These are phyloP conservation scores for Calonectria honghensis DNA, from an alignment of 2,329 filamentous ascomycete genomes.

Conservation along the genomic window DNA sequence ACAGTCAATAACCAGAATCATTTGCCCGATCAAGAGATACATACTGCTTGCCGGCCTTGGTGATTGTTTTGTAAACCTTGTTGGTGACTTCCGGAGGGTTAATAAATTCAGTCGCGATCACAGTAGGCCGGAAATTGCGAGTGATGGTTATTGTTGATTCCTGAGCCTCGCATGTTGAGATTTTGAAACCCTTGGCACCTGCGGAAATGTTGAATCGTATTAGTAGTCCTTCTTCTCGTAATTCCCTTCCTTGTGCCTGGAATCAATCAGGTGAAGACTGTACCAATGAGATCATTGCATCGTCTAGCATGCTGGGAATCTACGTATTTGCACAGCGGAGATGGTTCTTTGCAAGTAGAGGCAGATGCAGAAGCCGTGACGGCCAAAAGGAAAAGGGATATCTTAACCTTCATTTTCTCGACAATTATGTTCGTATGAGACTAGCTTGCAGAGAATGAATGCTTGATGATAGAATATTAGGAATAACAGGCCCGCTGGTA, in stretches of 20 bases:
- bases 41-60: not conserved
- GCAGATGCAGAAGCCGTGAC: not conserved
- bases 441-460: not conserved
- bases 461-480: not conserved
- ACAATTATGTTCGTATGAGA: not conserved
- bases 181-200: not conserved
- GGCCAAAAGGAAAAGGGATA: not conserved
- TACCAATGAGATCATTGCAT: not conserved
- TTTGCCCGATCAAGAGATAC: not conserved
- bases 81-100: not conserved
- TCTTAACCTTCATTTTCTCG: not conserved
- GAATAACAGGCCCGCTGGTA: not conserved
- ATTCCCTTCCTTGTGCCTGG: not conserved
- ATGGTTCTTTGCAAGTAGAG: not conserved
- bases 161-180: not conserved
- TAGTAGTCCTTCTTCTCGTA: not conserved
- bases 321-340: not conserved
- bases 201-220: not conserved
- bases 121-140: not conserved
- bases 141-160: not conserved
- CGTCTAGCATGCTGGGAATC: not conserved
- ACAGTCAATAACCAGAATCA: not conserved
- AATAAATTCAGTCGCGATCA: not conserved
- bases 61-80: not conserved
- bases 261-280: not conserved